Evolutionary conservation across 1,284 basidiomycete species (phyloP), one percentile per base, ranked within the genome.

Genomic region (Puccinia coronata): DNA sequence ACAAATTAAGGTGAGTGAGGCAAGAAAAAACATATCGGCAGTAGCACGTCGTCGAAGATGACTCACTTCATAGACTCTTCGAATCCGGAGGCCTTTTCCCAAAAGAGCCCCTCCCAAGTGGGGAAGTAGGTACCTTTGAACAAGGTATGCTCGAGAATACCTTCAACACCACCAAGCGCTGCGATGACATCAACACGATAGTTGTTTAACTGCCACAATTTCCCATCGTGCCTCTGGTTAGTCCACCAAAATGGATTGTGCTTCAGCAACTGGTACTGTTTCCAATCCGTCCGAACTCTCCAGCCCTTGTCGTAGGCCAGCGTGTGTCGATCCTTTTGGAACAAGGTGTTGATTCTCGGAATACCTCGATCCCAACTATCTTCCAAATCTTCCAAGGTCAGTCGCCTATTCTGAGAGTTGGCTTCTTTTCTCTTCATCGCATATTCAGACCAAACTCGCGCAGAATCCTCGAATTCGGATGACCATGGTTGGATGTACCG

Each of bases 361-460:
- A 99, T 96, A 88, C 96, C 96, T 84, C 96, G 93, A 87, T 98
- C 95, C 84, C 85, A 85, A 53, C 82, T 83, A 79, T 86, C 85
- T 82, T 86, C 85, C 49, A 86, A 81, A 81, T 86, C 85, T 80
- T 86, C 85, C 43, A 86, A 83, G 23, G 96, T 98, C 69, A 98
- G 88, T 34, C 97, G 92, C 82, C 96, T 92, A 87, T 99, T 98
- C 86, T 98, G 94, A 2, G 96, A 95, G 83, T 95, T 96, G 28
- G 96, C 97, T 86, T 99, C 97, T 87, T 98, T 98, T 83, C 97
- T 90, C 90, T 99, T 99, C 93, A 98, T 94, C 0, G 97, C 97
- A 86, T 99, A 99, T 87, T 99, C 97, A 2, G 93, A 94, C 97
- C 97, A 99, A 39, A 99, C 97, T 83, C 97, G 94, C 55, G 95